Evolutionary conservation across 164 flowering plant species (phyloP), one percentile per base, ranked within the genome.

Genomic region (Stephania cephalantha): DNA sequence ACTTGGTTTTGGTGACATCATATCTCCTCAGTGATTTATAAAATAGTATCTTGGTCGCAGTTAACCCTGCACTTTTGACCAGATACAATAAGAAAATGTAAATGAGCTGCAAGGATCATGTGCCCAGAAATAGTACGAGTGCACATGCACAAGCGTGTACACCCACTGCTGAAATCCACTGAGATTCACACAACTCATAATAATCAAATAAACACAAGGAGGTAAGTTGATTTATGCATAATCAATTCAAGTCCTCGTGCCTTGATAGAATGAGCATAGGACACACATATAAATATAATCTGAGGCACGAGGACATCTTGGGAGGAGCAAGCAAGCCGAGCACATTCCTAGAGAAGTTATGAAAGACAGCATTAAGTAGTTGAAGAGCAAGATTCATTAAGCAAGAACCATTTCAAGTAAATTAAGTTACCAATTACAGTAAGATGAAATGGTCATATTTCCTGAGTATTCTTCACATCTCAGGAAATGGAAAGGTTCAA

Each of bases 91-190:
- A 5, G 20, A 20, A 61, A 18, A 61, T 18, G 20, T 20, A 44
- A 30, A n/a, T 22, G 72, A 72, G 29, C 76, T 72, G 75, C 45
- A 50, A 67, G 52, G 12, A 50, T 74, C 79, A 78, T 75, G 81
- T 78, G 80, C 76, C 25, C 58, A 35, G 74, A 66, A 66, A 71
- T 48, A 53, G 53, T 73, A 73, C 45, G 44, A 30, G 44, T 64
- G 81, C 81, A 78, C 81, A 78, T 78, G 81, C 71, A 71, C 73
- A 44, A 71, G 44, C 73, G 71, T 66, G 77, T 65, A 58, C 29
- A 69, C 71, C 63, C 30, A 69, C 72, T 74, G 46, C 71, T 68
- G 53, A 73, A 74, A 55, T 68, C 68, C 17, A 69, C 66, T 69
- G 69, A 55, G 69, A 77, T 77, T 77, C 72, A 58, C 12, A 5